Conservation (phyloP, 179 eudicot genomes). For the Silene coronaria region DNA sequence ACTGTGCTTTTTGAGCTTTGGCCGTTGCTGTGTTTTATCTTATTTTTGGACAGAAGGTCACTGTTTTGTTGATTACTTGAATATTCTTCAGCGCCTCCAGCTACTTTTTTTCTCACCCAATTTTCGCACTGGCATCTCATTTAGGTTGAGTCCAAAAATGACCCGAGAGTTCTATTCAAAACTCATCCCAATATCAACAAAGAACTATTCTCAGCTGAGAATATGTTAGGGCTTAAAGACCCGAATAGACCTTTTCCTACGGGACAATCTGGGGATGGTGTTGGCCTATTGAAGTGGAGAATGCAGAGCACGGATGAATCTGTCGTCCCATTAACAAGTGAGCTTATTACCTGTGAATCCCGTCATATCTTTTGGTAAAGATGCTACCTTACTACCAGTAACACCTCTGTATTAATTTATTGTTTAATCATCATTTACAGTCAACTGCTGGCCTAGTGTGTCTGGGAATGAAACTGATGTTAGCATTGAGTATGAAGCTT, state of each 20-base stretch:
- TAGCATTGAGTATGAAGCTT: slow-evolving; percentile 81
- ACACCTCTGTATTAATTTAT: neutral
- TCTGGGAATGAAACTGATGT: slow-evolving; percentile 82
- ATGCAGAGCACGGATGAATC: slow-evolving; percentile 79
- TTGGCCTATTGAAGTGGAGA: slow-evolving; percentile 78
- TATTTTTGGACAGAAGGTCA: neutral
- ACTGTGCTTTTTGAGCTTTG: too few relatives aligned
- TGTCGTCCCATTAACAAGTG: slow-evolving; percentile 66
- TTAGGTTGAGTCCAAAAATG: slow-evolving; percentile 67
- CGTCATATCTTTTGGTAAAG: neutral
- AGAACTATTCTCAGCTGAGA: slow-evolving; percentile 62
- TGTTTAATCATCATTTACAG: slow-evolving; percentile 28
- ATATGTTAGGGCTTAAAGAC: slow-evolving; percentile 77
- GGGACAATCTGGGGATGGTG: slow-evolving; percentile 78
- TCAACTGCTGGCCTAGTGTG: slow-evolving; percentile 90
- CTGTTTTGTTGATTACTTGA: neutral
- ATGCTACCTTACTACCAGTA: neutral
- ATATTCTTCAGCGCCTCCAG: neutral
- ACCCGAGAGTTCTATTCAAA: slow-evolving; percentile 62
- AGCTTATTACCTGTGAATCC: slow-evolving; percentile 34
- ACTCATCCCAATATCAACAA: slow-evolving; percentile 87
- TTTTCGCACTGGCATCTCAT: neutral
- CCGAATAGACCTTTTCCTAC: slow-evolving; percentile 69
- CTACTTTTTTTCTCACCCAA: neutral
- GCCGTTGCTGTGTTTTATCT: too few relatives aligned